Percentiles rank a stretch among this genome's conserved stretches.
Conservation (phyloP, 2,329 filamentous ascomycete species). For the Diaporthe nobilis region DNA sequence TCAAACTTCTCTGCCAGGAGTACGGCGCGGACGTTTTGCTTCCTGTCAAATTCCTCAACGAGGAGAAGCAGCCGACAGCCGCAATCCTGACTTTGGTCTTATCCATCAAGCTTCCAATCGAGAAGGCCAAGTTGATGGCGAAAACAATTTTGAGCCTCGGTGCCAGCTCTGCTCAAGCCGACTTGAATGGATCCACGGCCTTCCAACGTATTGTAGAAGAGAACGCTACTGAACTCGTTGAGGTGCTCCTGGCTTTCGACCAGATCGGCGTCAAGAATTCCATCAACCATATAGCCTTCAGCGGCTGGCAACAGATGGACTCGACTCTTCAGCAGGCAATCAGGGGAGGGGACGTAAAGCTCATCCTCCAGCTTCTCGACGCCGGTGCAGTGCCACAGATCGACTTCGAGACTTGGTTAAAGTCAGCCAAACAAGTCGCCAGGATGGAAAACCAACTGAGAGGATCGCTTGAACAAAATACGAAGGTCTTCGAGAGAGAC, state of each 20-base stretch:
- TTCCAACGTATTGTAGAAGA: conserved; percentile 75
- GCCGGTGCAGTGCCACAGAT: conserved; percentile 73
- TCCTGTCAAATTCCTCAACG: conserved; percentile 76
- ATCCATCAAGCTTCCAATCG: conserved; percentile 73
- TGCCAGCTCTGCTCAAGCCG: conserved; percentile 80
- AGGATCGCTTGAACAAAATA: conserved; percentile 61
- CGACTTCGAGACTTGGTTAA: conserved; percentile 75
- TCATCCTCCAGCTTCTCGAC: conserved; percentile 73
- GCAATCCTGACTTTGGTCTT: conserved; percentile 80
- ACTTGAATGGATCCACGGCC: conserved; percentile 73
- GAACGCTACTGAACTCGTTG: conserved; percentile 62
- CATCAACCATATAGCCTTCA: conserved; percentile 74
- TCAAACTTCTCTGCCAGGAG: conserved; percentile 75
- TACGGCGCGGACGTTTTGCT: conserved; percentile 85
- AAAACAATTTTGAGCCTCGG: conserved; percentile 77
- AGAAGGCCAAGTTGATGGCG: conserved; percentile 76
- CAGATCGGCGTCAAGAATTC: conserved; percentile 72
- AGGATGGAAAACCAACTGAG: conserved; percentile 54
- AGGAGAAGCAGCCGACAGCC: conserved; percentile 62
- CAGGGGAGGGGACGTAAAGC: conserved; percentile 61
- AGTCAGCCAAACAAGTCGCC: conserved; percentile 63
- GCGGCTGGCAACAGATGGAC: conserved; percentile 40
- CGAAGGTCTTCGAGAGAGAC: conserved; percentile 60
- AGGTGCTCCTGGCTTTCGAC: conserved; percentile 69
- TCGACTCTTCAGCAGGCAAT: conserved; percentile 70